phyloP scores from a whole-genome alignment of 2,329 filamentous ascomycete species.

The Neofusicoccum sp. region DNA sequence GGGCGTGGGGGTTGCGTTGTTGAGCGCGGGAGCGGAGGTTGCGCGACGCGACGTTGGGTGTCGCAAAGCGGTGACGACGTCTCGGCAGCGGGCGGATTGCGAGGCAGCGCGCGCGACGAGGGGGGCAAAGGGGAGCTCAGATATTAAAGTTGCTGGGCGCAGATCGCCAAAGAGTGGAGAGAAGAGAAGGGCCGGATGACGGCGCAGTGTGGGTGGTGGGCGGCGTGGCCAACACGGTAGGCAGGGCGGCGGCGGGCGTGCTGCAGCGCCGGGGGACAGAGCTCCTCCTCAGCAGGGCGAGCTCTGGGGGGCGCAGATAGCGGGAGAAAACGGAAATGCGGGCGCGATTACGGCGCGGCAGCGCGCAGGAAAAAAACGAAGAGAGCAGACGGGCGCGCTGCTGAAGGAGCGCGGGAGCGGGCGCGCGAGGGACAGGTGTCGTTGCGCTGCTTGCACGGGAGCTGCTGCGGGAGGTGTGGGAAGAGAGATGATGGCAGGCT shows the following conservation, averaged over 20 bases:
- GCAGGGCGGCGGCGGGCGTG: conserved; percentile 1
- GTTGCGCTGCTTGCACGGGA: neutral
- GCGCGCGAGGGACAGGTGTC: conserved; percentile 9
- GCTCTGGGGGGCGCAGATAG: conserved; percentile 1
- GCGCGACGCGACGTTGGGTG: conserved; percentile 21
- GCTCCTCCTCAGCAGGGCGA: conserved; percentile 6
- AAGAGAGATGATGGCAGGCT: conserved; percentile 18
- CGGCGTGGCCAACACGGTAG: conserved; percentile 17
- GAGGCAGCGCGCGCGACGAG: conserved; percentile 6
- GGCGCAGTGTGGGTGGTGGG: conserved; percentile 17
- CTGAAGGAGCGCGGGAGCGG: neutral
- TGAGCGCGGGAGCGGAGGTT: conserved; percentile 10
- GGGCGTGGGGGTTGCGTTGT: conserved; percentile 32
- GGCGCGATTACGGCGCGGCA: neutral
- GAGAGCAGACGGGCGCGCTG: neutral
- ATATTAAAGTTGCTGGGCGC: conserved; percentile 21
- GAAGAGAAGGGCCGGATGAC: conserved; percentile 21
- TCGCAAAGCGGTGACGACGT: conserved; percentile 19
- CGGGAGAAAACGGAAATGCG: conserved; percentile 17
- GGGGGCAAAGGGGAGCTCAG: conserved; percentile 20
- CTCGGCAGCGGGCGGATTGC: conserved; percentile 21
- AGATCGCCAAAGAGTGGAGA: conserved; percentile 22
- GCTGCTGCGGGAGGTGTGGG: conserved; percentile 11
- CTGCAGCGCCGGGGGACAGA: conserved; percentile 14
- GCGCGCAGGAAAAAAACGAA: neutral